Percentiles rank a stretch among this genome's conserved stretches.
phyloP scores from a whole-genome alignment of 2,329 filamentous ascomycete species.

The Aureobasidium sp. region DNA sequence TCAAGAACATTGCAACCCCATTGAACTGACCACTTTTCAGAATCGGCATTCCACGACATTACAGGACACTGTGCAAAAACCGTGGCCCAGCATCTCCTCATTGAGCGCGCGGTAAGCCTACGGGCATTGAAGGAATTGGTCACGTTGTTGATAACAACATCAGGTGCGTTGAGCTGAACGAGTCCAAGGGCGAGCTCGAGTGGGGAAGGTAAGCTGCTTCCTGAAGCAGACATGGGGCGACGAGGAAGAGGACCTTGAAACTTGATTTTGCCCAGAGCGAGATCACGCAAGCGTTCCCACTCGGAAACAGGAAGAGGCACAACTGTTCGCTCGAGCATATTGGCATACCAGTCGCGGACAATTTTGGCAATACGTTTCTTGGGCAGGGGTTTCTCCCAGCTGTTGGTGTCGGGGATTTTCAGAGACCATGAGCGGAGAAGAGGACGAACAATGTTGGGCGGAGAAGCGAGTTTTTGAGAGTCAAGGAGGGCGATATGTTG shows the following conservation, averaged over 20 bases:
- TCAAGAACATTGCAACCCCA: slow-evolving; percentile 26
- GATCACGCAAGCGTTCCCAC: slow-evolving; percentile 36
- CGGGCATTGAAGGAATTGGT: slow-evolving; percentile 25
- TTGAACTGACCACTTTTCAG: slow-evolving; percentile 27
- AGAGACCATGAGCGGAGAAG: slow-evolving; percentile 18
- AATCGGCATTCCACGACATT: slow-evolving; percentile 32
- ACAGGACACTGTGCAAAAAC: slow-evolving; percentile 38
- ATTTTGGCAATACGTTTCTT: slow-evolving; percentile 38
- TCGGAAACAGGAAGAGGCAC: slow-evolving; percentile 40
- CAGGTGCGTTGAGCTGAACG: background rate
- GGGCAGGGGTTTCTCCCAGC: slow-evolving; percentile 42
- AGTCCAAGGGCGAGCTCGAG: slow-evolving; percentile 7
- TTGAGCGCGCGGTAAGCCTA: slow-evolving; percentile 36
- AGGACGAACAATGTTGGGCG: slow-evolving; percentile 27
- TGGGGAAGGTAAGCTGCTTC: background rate
- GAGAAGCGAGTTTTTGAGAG: slow-evolving; percentile 25
- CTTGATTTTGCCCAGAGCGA: slow-evolving; percentile 30
- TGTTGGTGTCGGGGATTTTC: slow-evolving; percentile 32
- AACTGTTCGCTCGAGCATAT: slow-evolving; percentile 35
- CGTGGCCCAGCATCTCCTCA: slow-evolving; percentile 40
- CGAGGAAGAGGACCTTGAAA: slow-evolving; percentile 20
- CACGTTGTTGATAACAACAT: background rate
- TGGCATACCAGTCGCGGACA: slow-evolving; percentile 38
- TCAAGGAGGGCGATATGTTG: slow-evolving; percentile 25
- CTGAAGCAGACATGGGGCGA: background rate